Percentiles rank a stretch among this genome's conserved stretches.
phyloP scores from a whole-genome alignment of 148 eudicot genomes.

The Euryodendron excelsum region DNA sequence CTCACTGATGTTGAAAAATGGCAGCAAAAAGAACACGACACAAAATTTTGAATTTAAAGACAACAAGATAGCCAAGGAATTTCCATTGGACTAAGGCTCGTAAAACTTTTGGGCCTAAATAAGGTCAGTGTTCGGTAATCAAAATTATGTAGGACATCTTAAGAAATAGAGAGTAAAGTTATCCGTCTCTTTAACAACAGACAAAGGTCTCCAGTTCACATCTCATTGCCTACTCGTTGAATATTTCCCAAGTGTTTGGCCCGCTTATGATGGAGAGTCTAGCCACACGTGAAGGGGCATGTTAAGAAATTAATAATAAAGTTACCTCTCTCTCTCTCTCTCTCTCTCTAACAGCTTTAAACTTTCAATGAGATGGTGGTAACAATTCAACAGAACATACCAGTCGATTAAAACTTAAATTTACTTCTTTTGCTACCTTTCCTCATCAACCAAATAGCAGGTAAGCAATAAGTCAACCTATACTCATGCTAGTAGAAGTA shows the following conservation, averaged over 20 bases:
- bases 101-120: not conserved
- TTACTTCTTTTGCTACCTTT: not conserved
- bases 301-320: too few species aligned
- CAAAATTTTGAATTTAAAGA: not conserved
- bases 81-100: not conserved
- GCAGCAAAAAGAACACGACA: not conserved
- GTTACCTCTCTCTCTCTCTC: too few species aligned
- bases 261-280: too few species aligned
- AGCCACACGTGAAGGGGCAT: too few species aligned
- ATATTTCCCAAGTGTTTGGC: too few species aligned
- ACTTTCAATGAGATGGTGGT: too few species aligned
- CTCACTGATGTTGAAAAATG: not conserved
- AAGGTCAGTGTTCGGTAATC: not conserved
- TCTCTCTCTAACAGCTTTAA: too few species aligned
- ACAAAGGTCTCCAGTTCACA: too few species aligned
- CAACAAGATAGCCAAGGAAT: constrained; percentile 1
- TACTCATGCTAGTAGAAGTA: not conserved
- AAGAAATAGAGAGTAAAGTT: too few species aligned
- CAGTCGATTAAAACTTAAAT: not conserved
- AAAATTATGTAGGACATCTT: not conserved
- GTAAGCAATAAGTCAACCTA: not conserved
- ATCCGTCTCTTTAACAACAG: too few species aligned
- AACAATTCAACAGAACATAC: too few species aligned
- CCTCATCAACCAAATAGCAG: not conserved
- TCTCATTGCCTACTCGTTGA: too few species aligned